phyloP scores from a whole-genome alignment of 2,329 filamentous ascomycete species.

The Paecilomyces fulvus region DNA sequence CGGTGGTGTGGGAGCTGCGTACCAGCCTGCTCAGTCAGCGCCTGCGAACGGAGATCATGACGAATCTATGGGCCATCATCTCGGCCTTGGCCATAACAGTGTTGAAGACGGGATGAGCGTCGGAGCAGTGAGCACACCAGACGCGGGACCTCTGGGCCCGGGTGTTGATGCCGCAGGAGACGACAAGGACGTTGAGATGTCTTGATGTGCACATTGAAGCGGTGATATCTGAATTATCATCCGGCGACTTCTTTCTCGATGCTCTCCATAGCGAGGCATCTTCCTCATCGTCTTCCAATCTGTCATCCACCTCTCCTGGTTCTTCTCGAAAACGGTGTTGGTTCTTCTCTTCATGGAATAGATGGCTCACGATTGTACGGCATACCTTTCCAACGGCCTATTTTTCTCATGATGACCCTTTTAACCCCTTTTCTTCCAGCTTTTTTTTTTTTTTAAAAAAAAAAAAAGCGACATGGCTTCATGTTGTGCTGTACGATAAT shows the following conservation, averaged over 20 bases:
- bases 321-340: neutral
- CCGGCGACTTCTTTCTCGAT: neutral
- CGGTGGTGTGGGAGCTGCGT: conserved; percentile 22
- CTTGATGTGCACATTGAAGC: neutral
- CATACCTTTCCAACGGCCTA: neutral
- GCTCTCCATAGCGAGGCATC: neutral
- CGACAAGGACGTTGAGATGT: conserved; percentile 17
- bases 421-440: neutral
- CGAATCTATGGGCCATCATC: conserved; percentile 9
- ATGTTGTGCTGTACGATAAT: neutral
- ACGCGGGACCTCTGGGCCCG: conserved; percentile 7
- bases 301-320: neutral
- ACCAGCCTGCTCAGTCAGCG: conserved; percentile 14
- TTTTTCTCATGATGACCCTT: neutral
- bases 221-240: neutral
- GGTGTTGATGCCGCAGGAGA: conserved; percentile 9
- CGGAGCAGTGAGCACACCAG: conserved; percentile 15
- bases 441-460: no score
- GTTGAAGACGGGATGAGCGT: conserved; percentile 17
- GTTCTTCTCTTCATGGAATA: neutral
- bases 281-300: neutral
- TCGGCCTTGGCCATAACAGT: conserved; percentile 8
- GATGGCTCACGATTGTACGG: neutral
- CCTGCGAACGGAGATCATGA: conserved; percentile 7
- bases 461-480: neutral